Evolutionary conservation across 805 yeast species (phyloP).

Genomic region (Metschnikowia sp.): DNA sequence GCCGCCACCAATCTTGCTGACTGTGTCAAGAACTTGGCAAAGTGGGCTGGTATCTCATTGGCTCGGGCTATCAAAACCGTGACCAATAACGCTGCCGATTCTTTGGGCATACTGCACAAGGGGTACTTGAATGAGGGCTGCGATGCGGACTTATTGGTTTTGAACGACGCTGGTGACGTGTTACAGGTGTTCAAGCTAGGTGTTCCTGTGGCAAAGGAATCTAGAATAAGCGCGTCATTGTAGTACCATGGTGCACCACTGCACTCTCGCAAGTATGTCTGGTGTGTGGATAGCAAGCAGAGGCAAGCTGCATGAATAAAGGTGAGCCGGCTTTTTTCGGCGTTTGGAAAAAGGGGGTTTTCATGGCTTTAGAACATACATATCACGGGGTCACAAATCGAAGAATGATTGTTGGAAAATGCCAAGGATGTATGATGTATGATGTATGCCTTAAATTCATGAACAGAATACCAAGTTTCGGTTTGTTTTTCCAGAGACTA

Average conservation of each 20-base stretch:
- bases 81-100: slow-evolving; percentile 52
- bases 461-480: too few species aligned
- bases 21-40: slow-evolving; percentile 47
- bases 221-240: slow-evolving; percentile 5
- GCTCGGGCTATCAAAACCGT: slow-evolving; percentile 55
- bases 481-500: too few species aligned
- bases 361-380: too few species aligned
- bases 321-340: too few species aligned
- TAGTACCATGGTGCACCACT: background rate
- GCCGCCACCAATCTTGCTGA: slow-evolving; percentile 54
- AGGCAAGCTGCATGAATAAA: too few species aligned
- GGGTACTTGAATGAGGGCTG: slow-evolving; percentile 52
- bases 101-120: slow-evolving; percentile 42
- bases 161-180: slow-evolving; percentile 43
- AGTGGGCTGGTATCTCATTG: slow-evolving; percentile 47
- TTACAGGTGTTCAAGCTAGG: slow-evolving; percentile 53
- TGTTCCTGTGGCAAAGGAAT: slow-evolving; percentile 4
- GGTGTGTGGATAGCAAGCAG: too few species aligned
- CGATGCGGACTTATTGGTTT: slow-evolving; percentile 54
- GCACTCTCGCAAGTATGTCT: too few species aligned
- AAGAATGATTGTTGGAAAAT: too few species aligned
- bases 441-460: too few species aligned
- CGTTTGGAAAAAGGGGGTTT: too few species aligned
- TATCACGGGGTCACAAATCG: too few species aligned
- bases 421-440: too few species aligned